Evolutionary conservation across 495 filamentous ascomycete genomes (phyloP), one percentile per base, ranked within the genome.

Genomic region (Trichoderma reesei): DNA sequence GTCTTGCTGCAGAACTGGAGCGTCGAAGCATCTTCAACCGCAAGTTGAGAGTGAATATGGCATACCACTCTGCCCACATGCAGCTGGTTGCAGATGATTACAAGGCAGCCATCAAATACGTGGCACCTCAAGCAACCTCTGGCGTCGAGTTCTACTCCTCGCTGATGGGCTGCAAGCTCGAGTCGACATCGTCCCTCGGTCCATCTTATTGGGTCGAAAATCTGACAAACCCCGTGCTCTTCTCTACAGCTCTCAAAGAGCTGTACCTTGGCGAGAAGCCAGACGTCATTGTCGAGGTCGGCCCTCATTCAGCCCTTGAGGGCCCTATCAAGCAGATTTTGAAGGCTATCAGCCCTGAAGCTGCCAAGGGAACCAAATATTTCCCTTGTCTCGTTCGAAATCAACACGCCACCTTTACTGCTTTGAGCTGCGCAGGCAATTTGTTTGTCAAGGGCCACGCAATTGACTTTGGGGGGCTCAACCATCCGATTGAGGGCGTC

Each of bases 61-160:
- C 82, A 0, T 87, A 82, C 65, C 84, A 87, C 67, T 85, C 83
- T 0, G 72, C 76, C 59, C 79, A 84, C 59, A 85, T 86, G 76
- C 37, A 69, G 11, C 46, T 68, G 5, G 66, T 74, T 14, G 68
- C 71, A 11, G 65, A 71, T 9, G 67, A 67, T 10, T 75, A 75
- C 59, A 36, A 37, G 14, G 36, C 64, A 3, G 16, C 63, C 13
- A 51, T 70, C 11, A 56, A 60, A 36, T 31, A 44, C 18, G 48
- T 68, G 2, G 38, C 59, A 10, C 11, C 56, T 7, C 60, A 68
- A 0, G 16, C 26, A 6, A 20, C 62, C 9, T 60, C 60, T 7
- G 41, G 34, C 13, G 51, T 61, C n/a, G 63, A 60, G 14, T 67
- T 67, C 20, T 68, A 68, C 37, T 67, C 66, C 7, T 67, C 66